phyloP scores from a whole-genome alignment of 805 yeast species.

The Teunomyces atbi region DNA sequence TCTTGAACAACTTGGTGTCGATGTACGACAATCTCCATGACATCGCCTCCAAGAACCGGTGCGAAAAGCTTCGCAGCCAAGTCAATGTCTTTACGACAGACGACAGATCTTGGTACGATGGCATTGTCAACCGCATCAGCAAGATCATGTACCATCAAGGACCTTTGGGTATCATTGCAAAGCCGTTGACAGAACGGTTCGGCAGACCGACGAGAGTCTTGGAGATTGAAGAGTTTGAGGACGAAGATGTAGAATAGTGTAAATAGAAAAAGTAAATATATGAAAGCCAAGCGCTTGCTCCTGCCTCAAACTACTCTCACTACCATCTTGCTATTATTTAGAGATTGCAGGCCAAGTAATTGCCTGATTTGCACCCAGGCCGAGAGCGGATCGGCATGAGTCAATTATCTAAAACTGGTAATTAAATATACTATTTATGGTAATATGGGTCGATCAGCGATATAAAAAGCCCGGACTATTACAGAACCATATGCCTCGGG shows the following conservation, averaged over 20 bases:
- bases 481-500: too few relatives aligned
- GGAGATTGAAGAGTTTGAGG: constrained; percentile 42
- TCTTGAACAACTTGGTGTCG: constrained; percentile 27
- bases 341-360: too few relatives aligned
- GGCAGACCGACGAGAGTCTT: constrained; percentile 33
- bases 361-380: too few relatives aligned
- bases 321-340: too few relatives aligned
- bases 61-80: constrained; percentile 24
- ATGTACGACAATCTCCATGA: constrained; percentile 33
- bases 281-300: too few relatives aligned
- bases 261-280: background rate
- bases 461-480: too few relatives aligned
- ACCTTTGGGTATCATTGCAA: constrained; percentile 42
- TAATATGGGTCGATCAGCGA: too few relatives aligned
- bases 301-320: too few relatives aligned
- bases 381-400: too few relatives aligned
- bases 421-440: too few relatives aligned
- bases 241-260: constrained; percentile 35
- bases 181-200: constrained; percentile 37
- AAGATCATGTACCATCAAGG: constrained; percentile 40
- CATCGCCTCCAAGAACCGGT: constrained; percentile 22
- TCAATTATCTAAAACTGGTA: too few relatives aligned
- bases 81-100: constrained; percentile 26
- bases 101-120: constrained; percentile 33
- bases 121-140: constrained; percentile 30